These are phyloP conservation scores for Eucalyptus cladocalyx DNA, from an alignment of 345 rosid genomes.

Conservation along the genomic window DNA sequence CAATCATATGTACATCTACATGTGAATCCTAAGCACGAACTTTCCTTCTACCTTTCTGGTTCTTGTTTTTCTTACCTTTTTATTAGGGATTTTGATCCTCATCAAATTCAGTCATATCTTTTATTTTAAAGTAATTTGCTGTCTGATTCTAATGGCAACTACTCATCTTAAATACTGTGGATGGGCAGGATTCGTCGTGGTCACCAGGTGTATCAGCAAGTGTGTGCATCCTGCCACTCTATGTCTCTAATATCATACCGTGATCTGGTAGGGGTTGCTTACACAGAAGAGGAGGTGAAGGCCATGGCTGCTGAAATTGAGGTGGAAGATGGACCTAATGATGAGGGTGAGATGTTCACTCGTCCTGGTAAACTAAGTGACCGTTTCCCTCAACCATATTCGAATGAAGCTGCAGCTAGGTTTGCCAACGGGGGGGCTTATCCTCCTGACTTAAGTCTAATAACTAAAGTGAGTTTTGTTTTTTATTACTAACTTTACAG, in stretches of 20 bases:
- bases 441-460: slow-evolving; percentile 99
- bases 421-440: slow-evolving; percentile 99
- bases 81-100: not conserved
- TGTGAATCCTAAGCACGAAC: not conserved
- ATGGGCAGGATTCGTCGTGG: slow-evolving; percentile 94
- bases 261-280: slow-evolving; percentile 96
- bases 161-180: slow-evolving; percentile 1
- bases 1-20: not conserved
- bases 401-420: slow-evolving; percentile 93
- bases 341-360: slow-evolving; percentile 98
- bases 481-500: not conserved
- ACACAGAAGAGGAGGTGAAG: slow-evolving; percentile 95
- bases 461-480: slow-evolving; percentile 65
- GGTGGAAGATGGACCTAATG: slow-evolving; percentile 98
- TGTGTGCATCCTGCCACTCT: slow-evolving; percentile 99
- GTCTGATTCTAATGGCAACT: not conserved
- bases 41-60: not conserved
- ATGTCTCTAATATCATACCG: slow-evolving; percentile 95
- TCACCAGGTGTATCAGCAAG: slow-evolving; percentile 96
- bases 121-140: not conserved
- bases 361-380: slow-evolving; percentile 99
- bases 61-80: not conserved
- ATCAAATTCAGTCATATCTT: not conserved
- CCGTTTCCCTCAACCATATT: slow-evolving; percentile 86
- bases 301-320: slow-evolving; percentile 99